These are phyloP conservation scores for Colletotrichum higginsianum DNA, from an alignment of 2,329 filamentous ascomycete species.

Conservation along the genomic window DNA sequence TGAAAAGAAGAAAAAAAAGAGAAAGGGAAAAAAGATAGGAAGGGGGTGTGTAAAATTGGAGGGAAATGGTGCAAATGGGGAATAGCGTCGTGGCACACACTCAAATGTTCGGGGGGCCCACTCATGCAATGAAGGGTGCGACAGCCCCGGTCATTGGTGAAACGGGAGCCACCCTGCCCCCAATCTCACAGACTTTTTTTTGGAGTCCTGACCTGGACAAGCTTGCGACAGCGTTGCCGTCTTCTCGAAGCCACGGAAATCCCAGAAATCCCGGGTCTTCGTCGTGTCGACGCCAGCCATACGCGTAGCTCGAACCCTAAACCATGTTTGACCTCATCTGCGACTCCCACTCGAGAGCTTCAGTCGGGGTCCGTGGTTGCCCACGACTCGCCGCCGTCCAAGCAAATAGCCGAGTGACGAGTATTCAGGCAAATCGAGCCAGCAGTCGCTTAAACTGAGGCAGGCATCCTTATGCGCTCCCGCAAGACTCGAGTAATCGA, in stretches of 20 bases:
- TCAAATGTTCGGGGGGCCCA: slow-evolving; percentile 19
- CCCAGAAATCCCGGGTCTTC: slow-evolving; percentile 32
- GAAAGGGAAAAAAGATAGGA: neutral
- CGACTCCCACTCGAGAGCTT: slow-evolving; percentile 35
- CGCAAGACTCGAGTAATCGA: slow-evolving; percentile 24
- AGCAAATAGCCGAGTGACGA: slow-evolving; percentile 37
- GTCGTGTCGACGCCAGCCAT: slow-evolving; percentile 34
- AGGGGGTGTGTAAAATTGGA: neutral
- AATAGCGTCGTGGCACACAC: slow-evolving; percentile 27
- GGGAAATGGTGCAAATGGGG: slow-evolving; percentile 16
- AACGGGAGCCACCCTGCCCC: slow-evolving; percentile 66
- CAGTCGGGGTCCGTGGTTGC: slow-evolving; percentile 31
- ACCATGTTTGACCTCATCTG: slow-evolving; percentile 35
- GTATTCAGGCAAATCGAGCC: slow-evolving; percentile 26
- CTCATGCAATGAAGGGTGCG: slow-evolving; percentile 46
- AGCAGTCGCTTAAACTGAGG: slow-evolving; percentile 27
- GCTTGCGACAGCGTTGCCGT: slow-evolving; percentile 60
- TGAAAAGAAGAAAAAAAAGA: neutral
- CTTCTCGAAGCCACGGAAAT: slow-evolving; percentile 60
- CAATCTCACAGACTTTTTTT: slow-evolving; percentile 57
- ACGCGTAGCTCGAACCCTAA: slow-evolving; percentile 41
- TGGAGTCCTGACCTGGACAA: slow-evolving; percentile 59
- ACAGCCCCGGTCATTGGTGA: slow-evolving; percentile 63
- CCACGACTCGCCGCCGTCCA: slow-evolving; percentile 39
- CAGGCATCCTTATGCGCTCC: slow-evolving; percentile 35